A percentile compares a stretch with the other conserved stretches of the same genome.
Evolutionary conservation across 352 stramenopile genomes (phyloP).

Genomic region (Phytophthora pinifolia): DNA sequence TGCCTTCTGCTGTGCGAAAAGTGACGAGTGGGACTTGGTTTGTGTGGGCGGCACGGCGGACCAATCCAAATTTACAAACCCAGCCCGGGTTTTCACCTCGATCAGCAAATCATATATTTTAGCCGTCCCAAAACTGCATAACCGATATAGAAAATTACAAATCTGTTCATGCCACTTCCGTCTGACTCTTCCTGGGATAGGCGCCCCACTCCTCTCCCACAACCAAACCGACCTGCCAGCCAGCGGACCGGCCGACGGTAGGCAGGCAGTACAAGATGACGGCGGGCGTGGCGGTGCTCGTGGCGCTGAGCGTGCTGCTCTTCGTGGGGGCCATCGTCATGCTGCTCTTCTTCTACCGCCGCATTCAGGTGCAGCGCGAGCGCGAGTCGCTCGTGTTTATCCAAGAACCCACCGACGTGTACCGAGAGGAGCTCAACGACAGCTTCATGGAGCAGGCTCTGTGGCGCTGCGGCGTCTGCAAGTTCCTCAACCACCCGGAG

Average conservation of each 20-base stretch:
- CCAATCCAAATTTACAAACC: too few species aligned
- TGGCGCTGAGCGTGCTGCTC: slow-evolving; percentile 44
- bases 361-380: slow-evolving; percentile 37
- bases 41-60: slow-evolving; percentile 1
- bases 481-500: slow-evolving; percentile 88
- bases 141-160: slow-evolving; percentile 6
- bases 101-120: too few species aligned
- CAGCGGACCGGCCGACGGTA: not conserved
- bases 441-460: slow-evolving; percentile 78
- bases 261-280: slow-evolving; percentile 22
- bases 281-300: slow-evolving; percentile 36
- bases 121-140: too few species aligned
- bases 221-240: slow-evolving; percentile 20
- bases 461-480: slow-evolving; percentile 87
- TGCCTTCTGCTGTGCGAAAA: slow-evolving; percentile 26
- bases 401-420: slow-evolving; percentile 61
- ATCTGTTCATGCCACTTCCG: slow-evolving; percentile 4
- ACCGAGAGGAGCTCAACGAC: slow-evolving; percentile 83
- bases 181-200: slow-evolving; percentile 28
- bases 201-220: slow-evolving; percentile 15
- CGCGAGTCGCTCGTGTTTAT: slow-evolving; percentile 52
- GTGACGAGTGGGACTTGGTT: slow-evolving; percentile 7
- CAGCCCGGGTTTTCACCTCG: too few species aligned
- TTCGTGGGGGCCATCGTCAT: slow-evolving; percentile 43
- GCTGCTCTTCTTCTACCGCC: slow-evolving; percentile 48